Evolutionary conservation across 192 early-diverging fungal species (phyloP), one percentile per base, ranked within the genome.

Genomic region (Gorgonomyces haynaldii): DNA sequence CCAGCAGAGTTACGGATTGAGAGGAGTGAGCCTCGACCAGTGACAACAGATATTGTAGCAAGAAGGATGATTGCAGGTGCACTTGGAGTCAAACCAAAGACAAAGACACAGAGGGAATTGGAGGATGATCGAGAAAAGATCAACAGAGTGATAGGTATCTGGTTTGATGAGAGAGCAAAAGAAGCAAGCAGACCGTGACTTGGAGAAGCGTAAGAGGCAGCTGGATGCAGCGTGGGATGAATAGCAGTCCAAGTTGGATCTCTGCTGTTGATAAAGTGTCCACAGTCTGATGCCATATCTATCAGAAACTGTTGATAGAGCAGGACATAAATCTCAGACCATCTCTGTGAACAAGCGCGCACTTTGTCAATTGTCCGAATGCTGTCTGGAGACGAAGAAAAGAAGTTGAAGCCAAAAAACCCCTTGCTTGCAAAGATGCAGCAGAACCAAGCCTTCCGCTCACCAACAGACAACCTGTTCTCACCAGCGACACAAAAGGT

Each of bases 31-130:
- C 60, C 64, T 19, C 73, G 70, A 24, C 29, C 46, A 37, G 27
- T 30, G 35, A 52, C 39, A 12, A 50, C 76, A 38, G 85, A 87
- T 48, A 74, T 82, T 60, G 85, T 87, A 10, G 85, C 85, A 1
- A 73, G 76, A 28, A 54, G 85, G 29, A 42, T 87, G 9, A 78
- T 87, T 32, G 78, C 79, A 34, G 83, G 83, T 5, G 85, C 85
- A 12, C 60, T 87, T 24, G 85, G 85, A 21, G 53, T 87, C 21
- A 66, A 72, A 26, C 15, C 67, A 19, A 28, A 13, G 7, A 41
- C 31, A 32, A 67, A 64, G 55, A 58, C 53, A 3, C 37, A 38
- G 19, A 61, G 65, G 28, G 66, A 54, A 24, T 28, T 40, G 2
- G 64, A 38, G 27, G 13, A n/a, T 17, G 72, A 74, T 20, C 6